These are phyloP conservation scores for Tetradesmus obliquus DNA, from an alignment of 139 green algal species.

Conservation along the genomic window DNA sequence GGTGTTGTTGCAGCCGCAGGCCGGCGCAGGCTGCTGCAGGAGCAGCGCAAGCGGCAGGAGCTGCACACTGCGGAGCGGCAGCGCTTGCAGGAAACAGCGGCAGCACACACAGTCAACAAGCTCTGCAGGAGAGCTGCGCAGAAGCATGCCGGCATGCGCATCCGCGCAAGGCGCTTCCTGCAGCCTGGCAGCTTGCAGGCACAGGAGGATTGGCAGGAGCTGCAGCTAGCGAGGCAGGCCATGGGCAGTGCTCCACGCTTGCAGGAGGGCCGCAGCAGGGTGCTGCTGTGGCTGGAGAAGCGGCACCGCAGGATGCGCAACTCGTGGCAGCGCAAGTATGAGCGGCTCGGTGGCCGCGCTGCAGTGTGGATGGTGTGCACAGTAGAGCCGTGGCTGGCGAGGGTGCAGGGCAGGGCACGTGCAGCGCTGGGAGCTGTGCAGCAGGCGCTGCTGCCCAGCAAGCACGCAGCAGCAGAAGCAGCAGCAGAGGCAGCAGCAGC, in stretches of 20 bases:
- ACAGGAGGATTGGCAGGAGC: not conserved
- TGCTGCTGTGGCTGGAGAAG: not conserved
- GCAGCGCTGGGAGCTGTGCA: not conserved
- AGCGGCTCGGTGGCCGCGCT: not conserved
- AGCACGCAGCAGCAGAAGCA: not conserved
- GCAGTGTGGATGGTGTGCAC: constrained; percentile 2
- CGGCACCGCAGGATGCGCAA: not conserved
- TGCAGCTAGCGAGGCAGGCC: not conserved
- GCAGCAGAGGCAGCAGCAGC: not conserved
- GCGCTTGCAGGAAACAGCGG: not conserved
- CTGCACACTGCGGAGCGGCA: not conserved
- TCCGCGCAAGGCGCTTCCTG: not conserved
- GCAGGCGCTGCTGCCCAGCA: not conserved
- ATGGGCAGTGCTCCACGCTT: not conserved
- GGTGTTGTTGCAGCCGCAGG: not conserved
- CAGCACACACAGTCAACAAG: not conserved
- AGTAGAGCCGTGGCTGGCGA: not conserved
- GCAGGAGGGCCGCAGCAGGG: not conserved
- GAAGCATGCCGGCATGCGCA: not conserved
- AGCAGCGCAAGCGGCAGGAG: not conserved
- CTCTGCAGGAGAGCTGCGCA: not conserved
- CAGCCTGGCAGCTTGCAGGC: not conserved
- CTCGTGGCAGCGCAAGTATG: not conserved
- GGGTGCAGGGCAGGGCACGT: not conserved
- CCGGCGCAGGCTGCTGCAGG: not conserved